Base-by-base conservation (phyloP, 2,329 filamentous ascomycete genomes). In the Aspergillus sp. region DNA sequence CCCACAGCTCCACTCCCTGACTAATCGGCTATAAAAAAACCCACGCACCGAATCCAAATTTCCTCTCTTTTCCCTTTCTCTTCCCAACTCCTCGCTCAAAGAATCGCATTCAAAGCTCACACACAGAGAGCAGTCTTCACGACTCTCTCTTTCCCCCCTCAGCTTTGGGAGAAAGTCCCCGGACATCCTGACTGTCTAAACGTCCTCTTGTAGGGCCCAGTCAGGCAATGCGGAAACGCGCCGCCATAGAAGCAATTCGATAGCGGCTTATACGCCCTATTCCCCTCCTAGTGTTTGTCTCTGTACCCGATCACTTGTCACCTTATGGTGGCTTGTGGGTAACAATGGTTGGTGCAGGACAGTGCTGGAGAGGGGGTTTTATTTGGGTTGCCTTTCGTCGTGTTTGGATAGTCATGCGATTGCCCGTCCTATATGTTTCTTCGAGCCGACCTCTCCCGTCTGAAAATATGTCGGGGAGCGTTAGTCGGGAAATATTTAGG, bases 91-190 rank as follows among this genome's bases (percentile, higher is more conserved):
- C 92, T 96, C 93, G 93, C 85, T 93, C 92, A 87, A 97, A 92
- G 92, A 92, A 96, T 97, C 94, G 94, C 93, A 90, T 88, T 96
- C 92, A 90, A 96, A 97, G 94, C 93, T 92, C 81, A 92, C 91
- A 89, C 82, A 96, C 91, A 89, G 91, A 90, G 91, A 90, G 62
- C 51, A 56, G 54, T 39, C 44, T 86, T 73, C 4, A 15, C 11
- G 32, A 36, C 11, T 36, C 74, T 70, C 77, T 60, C 71, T 71
- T 73, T 70, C 72, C 75, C 75, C 67, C 68, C 66, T 64, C 71
- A 71, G 93, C 93, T 97, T 97, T 95, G 92, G 94, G 94, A 96
- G 94, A 98, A 98, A 98, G 94, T 98, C 94, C 94, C 94, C 94
- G 94, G 94, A 97, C 93, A 88, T 65, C 81, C 85, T 84, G 84